Evolutionary conservation across 805 yeast species (phyloP).

Genomic region (Isabelozyma heimii): DNA sequence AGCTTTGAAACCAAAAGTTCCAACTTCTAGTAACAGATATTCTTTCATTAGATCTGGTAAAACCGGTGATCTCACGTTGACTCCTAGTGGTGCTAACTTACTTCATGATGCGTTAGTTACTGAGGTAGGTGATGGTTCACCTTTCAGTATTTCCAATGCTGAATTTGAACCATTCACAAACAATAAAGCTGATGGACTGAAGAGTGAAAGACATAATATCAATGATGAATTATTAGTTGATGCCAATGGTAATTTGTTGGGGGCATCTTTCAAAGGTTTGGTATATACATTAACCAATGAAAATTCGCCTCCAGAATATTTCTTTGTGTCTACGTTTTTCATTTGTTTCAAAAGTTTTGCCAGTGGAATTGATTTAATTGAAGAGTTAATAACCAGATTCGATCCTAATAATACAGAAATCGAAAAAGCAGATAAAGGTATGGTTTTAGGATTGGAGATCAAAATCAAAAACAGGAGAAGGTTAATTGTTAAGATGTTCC

Average conservation of each 20-base stretch:
- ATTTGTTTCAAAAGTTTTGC: constrained; percentile 74
- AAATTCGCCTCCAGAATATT: constrained; percentile 58
- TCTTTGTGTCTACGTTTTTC: constrained; percentile 71
- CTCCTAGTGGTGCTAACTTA: constrained; percentile 47
- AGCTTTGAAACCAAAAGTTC: constrained; percentile 13
- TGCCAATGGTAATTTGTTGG: constrained; percentile 51
- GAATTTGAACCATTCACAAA: constrained; percentile 36
- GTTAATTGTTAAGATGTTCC: constrained; percentile 65
- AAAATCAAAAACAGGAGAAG: constrained; percentile 59
- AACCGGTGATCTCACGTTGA: constrained; percentile 46
- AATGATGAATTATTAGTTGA: constrained; percentile 52
- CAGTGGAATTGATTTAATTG: constrained; percentile 62
- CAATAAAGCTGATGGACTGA: constrained; percentile 6
- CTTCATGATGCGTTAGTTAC: constrained; percentile 31
- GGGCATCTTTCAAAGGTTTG: constrained; percentile 70
- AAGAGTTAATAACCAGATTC: constrained; percentile 64
- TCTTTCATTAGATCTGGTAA: constrained; percentile 52
- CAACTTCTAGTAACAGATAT: constrained; percentile 34
- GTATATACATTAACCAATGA: constrained; percentile 69
- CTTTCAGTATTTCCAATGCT: constrained; percentile 31
- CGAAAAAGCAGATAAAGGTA: constrained; percentile 9
- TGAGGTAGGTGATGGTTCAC: constrained; percentile 24
- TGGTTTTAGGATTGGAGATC: constrained; percentile 20
- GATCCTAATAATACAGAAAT: constrained; percentile 27
- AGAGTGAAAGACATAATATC: constrained; percentile 11